Base-by-base conservation (phyloP, 768 basidiomycete species). In the Leccinum olivaceopallidum region DNA sequence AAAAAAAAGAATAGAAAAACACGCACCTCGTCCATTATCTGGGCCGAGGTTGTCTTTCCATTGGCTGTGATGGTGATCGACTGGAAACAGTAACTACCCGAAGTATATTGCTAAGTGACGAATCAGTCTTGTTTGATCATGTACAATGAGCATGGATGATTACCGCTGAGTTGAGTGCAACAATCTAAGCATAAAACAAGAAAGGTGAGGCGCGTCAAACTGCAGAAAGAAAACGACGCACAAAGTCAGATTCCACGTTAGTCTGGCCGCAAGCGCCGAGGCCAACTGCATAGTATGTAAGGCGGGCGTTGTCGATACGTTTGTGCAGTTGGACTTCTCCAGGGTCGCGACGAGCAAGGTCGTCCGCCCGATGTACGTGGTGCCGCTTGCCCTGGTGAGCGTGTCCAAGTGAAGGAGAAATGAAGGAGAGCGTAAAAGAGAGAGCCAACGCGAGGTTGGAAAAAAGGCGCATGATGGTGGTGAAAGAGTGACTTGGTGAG, bases 1-100 rank as follows among this genome's bases (percentile, higher is more conserved):
- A 49, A 22, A 30, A 56, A 39, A 6, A 12, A 7, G 3, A 26
- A 49, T 10, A 54, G 58, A 32, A 34, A 56, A 53, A 57, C 5
- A 62, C 69, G 30, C 47, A 87, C 88, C 76, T 81, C 74, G 62
- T 94, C 92, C 64, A 76, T 77, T 63, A 93, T 83, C 6, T 77
- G 79, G 7, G 91, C 91, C 42, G 67, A 67, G 0, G 82, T 71
- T 5, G 82, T 77, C 71, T 84, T 84, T 52, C 90, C 90, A 44
- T 79, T 77, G 69, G 76, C 82, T 3, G 77, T 76, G 66, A 94
- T 86, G 24, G 81, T 84, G 66, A 94, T 86, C 57, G 60, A 73
- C 74, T 87, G 76, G 71, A 76, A 83, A 68, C 91, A 93, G 63
- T 83, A 75, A 55, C 76, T 66, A n/a, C 80, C 80, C 42, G 71